Percentiles rank a stretch among this genome's conserved stretches.
Conservation (phyloP, 805 yeast species). For the Sungouiozyma intestinalis region DNA sequence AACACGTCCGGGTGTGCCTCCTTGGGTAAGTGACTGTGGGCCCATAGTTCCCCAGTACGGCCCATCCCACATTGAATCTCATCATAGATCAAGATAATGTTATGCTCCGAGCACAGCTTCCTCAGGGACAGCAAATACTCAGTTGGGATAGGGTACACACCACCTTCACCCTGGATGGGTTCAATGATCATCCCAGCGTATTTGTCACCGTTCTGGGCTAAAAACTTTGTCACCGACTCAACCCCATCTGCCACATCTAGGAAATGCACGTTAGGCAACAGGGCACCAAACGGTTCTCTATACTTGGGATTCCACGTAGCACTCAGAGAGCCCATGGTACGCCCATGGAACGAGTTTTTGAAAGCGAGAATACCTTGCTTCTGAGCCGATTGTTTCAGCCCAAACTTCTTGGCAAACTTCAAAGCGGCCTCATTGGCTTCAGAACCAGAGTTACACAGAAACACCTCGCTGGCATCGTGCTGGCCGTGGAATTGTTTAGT, state of each 20-base stretch:
- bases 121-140: conserved; percentile 61
- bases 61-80: conserved; percentile 97
- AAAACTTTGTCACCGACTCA: conserved; percentile 15
- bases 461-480: conserved; percentile 66
- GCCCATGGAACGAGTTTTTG: conserved; percentile 85
- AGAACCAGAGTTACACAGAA: conserved; percentile 62
- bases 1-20: conserved; percentile 91
- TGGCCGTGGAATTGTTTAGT: conserved; percentile 72
- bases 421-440: conserved; percentile 76
- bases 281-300: conserved; percentile 81
- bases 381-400: conserved; percentile 40
- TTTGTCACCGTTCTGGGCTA: conserved; percentile 30
- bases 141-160: conserved; percentile 56
- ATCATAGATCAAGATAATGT: conserved; percentile 77
- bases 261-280: conserved; percentile 73
- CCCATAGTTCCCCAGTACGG: conserved; percentile 89
- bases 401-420: conserved; percentile 74
- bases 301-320: conserved; percentile 91
- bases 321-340: conserved; percentile 86
- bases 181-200: conserved; percentile 85
- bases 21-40: conserved; percentile 63
- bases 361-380: conserved; percentile 81
- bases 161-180: conserved; percentile 98
- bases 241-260: conserved; percentile 30
- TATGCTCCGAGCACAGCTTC: conserved; percentile 52